A percentile compares a stretch with the other conserved stretches of the same genome.
phyloP scores from a whole-genome alignment of 2,329 filamentous ascomycete genomes.

The Phyllosticta paracitricarpa region DNA sequence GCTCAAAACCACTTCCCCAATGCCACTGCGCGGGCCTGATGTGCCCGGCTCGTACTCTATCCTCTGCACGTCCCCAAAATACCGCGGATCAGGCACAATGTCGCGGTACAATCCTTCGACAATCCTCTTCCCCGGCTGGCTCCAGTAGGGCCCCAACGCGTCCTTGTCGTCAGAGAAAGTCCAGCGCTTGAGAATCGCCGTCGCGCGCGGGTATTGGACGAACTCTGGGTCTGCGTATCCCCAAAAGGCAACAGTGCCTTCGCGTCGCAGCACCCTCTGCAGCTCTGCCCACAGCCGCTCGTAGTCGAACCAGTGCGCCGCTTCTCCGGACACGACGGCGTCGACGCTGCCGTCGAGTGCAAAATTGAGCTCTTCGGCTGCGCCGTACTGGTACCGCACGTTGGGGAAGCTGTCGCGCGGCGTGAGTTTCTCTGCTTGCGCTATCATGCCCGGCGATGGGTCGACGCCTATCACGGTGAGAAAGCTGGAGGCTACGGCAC shows the following conservation, averaged over 20 bases:
- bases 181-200: conserved; percentile 44
- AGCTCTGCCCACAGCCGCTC: conserved; percentile 45
- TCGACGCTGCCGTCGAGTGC: conserved; percentile 43
- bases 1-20: conserved; percentile 36
- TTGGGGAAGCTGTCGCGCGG: conserved; percentile 24
- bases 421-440: conserved; percentile 20
- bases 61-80: conserved; percentile 45
- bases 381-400: conserved; percentile 40
- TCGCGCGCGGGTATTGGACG: conserved; percentile 43
- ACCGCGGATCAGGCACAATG: conserved; percentile 40
- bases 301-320: conserved; percentile 60
- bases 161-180: conserved; percentile 41
- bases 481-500: conserved; percentile 46
- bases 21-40: conserved; percentile 24
- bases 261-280: conserved; percentile 41
- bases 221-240: conserved; percentile 57
- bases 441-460: conserved; percentile 47
- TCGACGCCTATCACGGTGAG: conserved; percentile 44
- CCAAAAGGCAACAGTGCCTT: conserved; percentile 55
- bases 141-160: conserved; percentile 50
- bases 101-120: conserved; percentile 33
- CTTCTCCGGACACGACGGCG: conserved; percentile 42
- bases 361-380: conserved; percentile 46
- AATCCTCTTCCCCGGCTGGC: conserved; percentile 48
- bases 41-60: conserved; percentile 48